These are phyloP conservation scores for Phyllosticta capitalensis DNA, from an alignment of 2,329 filamentous ascomycete species.

Conservation along the genomic window DNA sequence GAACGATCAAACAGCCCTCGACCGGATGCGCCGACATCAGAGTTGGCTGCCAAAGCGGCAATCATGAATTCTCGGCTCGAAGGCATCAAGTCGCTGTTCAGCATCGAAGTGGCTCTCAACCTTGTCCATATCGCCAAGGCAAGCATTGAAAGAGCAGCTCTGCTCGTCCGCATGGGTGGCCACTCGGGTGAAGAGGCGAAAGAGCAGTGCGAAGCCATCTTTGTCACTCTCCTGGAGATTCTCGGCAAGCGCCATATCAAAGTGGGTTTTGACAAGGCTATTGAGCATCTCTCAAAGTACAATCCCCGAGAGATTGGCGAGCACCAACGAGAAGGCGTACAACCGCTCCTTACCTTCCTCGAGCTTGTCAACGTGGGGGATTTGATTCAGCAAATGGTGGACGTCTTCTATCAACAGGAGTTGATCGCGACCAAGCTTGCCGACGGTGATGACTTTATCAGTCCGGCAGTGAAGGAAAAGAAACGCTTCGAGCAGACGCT, in stretches of 20 bases:
- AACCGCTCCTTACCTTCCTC: slow-evolving; percentile 87
- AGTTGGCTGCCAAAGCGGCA: slow-evolving; percentile 92
- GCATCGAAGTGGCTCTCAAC: slow-evolving; percentile 86
- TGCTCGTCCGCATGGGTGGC: slow-evolving; percentile 72
- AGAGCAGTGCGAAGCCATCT: slow-evolving; percentile 83
- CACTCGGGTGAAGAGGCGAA: slow-evolving; percentile 73
- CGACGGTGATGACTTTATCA: slow-evolving; percentile 89
- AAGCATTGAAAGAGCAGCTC: slow-evolving; percentile 73
- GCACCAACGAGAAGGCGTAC: slow-evolving; percentile 60
- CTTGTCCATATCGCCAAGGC: slow-evolving; percentile 83
- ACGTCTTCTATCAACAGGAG: slow-evolving; percentile 97
- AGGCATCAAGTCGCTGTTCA: slow-evolving; percentile 90
- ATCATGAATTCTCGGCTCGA: slow-evolving; percentile 92
- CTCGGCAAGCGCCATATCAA: slow-evolving; percentile 82
- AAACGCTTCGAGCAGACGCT: slow-evolving; percentile 99
- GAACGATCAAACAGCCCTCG: slow-evolving; percentile 29
- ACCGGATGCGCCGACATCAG: slow-evolving; percentile 68
- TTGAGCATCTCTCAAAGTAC: slow-evolving; percentile 82
- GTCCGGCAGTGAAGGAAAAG: slow-evolving; percentile 86
- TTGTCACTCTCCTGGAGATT: slow-evolving; percentile 73
- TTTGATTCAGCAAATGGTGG: slow-evolving; percentile 96
- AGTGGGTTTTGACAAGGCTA: slow-evolving; percentile 85
- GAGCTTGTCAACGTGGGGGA: slow-evolving; percentile 98
- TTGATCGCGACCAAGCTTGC: slow-evolving; percentile 71
- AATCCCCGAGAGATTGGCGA: slow-evolving; percentile 75